Evolutionary conservation across 441 rosid genomes (phyloP).

Genomic region (Manihot esculenta): DNA sequence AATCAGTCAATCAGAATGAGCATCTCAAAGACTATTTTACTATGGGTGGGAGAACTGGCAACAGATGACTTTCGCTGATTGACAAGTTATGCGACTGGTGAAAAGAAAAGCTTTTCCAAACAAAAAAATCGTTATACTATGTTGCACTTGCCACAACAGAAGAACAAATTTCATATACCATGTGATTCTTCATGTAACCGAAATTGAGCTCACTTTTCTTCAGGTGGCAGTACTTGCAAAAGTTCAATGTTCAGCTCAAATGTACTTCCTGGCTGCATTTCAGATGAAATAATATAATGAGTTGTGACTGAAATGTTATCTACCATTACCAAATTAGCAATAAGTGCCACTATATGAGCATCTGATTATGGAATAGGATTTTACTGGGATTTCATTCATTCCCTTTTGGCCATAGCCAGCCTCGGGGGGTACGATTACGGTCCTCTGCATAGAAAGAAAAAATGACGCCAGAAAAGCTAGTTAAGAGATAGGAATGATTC

Average conservation of each 20-base stretch:
- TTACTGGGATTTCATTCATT: slow-evolving; percentile 93
- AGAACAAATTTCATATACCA: background rate
- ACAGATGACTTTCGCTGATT: background rate
- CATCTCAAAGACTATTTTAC: background rate
- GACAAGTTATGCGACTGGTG: background rate
- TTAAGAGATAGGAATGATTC: background rate
- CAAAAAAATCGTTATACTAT: background rate
- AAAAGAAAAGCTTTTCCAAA: background rate
- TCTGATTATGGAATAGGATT: background rate
- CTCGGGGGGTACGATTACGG: slow-evolving; percentile 83
- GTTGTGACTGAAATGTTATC: background rate
- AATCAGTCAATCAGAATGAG: background rate
- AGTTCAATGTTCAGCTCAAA: slow-evolving; percentile 89
- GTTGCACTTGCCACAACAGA: background rate
- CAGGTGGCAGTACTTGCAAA: slow-evolving; percentile 53
- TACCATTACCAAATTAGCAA: background rate
- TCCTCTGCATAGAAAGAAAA: slow-evolving; percentile 53
- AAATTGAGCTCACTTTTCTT: slow-evolving; percentile 33
- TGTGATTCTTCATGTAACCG: background rate
- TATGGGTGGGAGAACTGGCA: background rate
- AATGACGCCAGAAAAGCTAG: background rate
- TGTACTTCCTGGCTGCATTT: slow-evolving; percentile 72
- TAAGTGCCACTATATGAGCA: background rate
- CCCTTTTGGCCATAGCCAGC: slow-evolving; percentile 82
- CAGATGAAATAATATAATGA: slow-evolving; percentile 6